Percentiles rank a stretch among this genome's conserved stretches.
These are phyloP conservation scores for Diplodia mutila DNA, from an alignment of 2,329 filamentous ascomycete genomes.

Conservation along the genomic window DNA sequence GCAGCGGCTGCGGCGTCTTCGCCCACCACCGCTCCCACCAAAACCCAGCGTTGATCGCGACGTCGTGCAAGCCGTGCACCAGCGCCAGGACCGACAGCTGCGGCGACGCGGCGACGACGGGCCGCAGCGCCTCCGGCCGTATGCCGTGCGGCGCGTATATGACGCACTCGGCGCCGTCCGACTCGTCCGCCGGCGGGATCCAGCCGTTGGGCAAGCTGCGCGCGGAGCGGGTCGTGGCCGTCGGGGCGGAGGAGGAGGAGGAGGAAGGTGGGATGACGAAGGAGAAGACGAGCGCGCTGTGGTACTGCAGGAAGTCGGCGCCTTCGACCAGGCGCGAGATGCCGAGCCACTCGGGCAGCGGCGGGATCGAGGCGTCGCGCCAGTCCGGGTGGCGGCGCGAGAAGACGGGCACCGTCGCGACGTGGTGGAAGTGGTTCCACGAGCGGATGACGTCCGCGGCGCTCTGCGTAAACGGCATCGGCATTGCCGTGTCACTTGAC, in stretches of 20 bases:
- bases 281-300: slow-evolving; percentile 61
- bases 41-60: slow-evolving; percentile 49
- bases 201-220: slow-evolving; percentile 16
- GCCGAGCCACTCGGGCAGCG: slow-evolving; percentile 64
- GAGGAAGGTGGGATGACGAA: slow-evolving; percentile 48
- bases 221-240: slow-evolving; percentile 24
- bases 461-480: slow-evolving; percentile 41
- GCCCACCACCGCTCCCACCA: neutral
- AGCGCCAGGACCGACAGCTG: slow-evolving; percentile 60
- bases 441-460: slow-evolving; percentile 60
- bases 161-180: slow-evolving; percentile 55
- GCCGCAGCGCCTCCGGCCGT: slow-evolving; percentile 49
- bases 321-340: slow-evolving; percentile 56
- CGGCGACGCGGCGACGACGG: slow-evolving; percentile 50
- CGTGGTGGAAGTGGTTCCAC: slow-evolving; percentile 63
- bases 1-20: slow-evolving; percentile 31
- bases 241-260: slow-evolving; percentile 29
- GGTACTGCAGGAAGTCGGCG: slow-evolving; percentile 61
- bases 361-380: slow-evolving; percentile 48
- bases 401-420: slow-evolving; percentile 57
- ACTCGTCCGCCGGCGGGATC: slow-evolving; percentile 2
- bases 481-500: neutral
- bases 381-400: slow-evolving; percentile 46
- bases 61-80: slow-evolving; percentile 67
- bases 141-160: slow-evolving; percentile 70